Percentiles rank a stretch among this genome's conserved stretches.
Evolutionary conservation across 768 basidiomycete species (phyloP).

Genomic region (Lactifluus piperatus): DNA sequence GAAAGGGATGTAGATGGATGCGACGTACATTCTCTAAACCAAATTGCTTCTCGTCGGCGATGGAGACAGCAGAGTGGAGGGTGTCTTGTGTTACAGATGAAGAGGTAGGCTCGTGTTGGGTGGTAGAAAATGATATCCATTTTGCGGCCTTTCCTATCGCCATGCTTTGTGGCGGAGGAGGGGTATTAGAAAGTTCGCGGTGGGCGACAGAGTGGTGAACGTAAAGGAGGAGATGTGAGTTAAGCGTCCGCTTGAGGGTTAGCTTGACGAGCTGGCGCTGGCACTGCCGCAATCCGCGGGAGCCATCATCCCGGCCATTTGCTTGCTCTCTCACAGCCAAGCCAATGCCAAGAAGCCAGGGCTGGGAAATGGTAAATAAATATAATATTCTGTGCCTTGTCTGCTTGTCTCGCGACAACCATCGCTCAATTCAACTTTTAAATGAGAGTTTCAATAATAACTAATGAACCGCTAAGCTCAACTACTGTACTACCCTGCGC

Average conservation of each 20-base stretch:
- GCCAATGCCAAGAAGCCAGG: too few species aligned
- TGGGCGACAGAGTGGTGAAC: neutral
- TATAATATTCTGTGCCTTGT: too few species aligned
- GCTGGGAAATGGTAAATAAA: too few species aligned
- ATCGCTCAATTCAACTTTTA: too few species aligned
- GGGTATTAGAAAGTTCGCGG: neutral
- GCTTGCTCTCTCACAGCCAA: too few species aligned
- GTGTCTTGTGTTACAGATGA: neutral
- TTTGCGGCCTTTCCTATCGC: slow-evolving; percentile 19
- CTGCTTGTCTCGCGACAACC: too few species aligned
- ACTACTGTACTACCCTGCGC: too few species aligned
- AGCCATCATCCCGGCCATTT: neutral
- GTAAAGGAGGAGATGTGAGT: neutral
- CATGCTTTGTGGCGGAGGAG: slow-evolving; percentile 5
- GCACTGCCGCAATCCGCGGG: neutral
- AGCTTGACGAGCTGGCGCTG: neutral
- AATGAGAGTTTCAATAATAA: too few species aligned
- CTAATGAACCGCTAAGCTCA: too few species aligned
- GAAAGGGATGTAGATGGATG: slow-evolving; percentile 18
- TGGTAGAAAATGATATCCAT: slow-evolving; percentile 16
- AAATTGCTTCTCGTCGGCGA: slow-evolving; percentile 79
- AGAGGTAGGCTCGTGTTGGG: slow-evolving; percentile 11
- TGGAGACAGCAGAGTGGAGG: slow-evolving; percentile 27
- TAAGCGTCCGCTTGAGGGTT: neutral
- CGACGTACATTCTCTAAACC: slow-evolving; percentile 89